These are phyloP conservation scores for Margaritispora aquatica DNA, from an alignment of 495 filamentous ascomycete genomes.

Conservation along the genomic window DNA sequence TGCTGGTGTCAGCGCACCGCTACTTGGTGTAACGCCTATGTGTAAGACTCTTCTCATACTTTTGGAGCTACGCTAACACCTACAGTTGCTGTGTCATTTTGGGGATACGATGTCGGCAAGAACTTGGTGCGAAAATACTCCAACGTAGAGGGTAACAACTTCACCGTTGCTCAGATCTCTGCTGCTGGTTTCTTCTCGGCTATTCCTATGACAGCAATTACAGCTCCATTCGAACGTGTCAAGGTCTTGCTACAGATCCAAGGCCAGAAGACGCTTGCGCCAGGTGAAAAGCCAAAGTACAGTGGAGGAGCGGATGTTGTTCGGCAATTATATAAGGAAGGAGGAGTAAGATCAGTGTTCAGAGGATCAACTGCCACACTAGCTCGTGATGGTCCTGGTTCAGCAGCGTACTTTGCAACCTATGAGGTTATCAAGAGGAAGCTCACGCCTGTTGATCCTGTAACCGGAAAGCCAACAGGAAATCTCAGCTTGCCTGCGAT, in stretches of 20 bases:
- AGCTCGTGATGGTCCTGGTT: constrained; percentile 87
- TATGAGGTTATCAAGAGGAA: constrained; percentile 91
- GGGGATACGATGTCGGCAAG: constrained; percentile 97
- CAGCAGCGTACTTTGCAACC: constrained; percentile 91
- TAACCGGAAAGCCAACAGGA: constrained; percentile 62
- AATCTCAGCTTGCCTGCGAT: constrained; percentile 76
- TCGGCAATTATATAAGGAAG: constrained; percentile 86
- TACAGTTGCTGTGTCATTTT: constrained; percentile 94
- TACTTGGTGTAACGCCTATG: constrained; percentile 97
- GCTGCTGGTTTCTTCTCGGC: constrained; percentile 96
- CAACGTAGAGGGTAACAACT: constrained; percentile 54
- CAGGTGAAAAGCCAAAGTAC: constrained; percentile 92
- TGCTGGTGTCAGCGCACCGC: constrained; percentile 91
- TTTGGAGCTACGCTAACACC: constrained; percentile 1
- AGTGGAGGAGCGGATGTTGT: constrained; percentile 88
- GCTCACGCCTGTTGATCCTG: constrained; percentile 78
- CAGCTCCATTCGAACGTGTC: constrained; percentile 95
- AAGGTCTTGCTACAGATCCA: constrained; percentile 98
- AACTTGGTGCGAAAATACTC: constrained; percentile 66
- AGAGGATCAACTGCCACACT: constrained; percentile 86
- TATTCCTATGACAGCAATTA: constrained; percentile 96
- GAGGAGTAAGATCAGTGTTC: constrained; percentile 86
- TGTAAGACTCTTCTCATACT: constrained; percentile 54
- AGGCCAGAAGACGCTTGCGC: constrained; percentile 76
- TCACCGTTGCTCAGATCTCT: constrained; percentile 82